These are phyloP conservation scores for Isoetes engelmannii DNA, from an alignment of 83 land plant species.

Conservation along the genomic window DNA sequence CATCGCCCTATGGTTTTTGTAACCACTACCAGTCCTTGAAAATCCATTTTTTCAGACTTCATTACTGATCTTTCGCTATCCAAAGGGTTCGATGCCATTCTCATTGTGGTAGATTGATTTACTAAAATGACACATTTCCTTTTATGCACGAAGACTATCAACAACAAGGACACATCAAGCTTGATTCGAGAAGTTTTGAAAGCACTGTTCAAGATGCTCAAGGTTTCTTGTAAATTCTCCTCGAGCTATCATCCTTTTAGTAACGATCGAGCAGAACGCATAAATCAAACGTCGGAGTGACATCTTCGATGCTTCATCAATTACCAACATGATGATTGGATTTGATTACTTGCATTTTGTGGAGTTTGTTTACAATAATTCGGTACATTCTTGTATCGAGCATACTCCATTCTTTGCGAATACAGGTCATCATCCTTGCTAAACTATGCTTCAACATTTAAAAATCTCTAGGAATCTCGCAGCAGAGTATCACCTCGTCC, in stretches of 20 bases:
- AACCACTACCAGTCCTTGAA: not conserved
- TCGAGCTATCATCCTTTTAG: not conserved
- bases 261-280: not conserved
- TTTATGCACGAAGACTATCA: no score
- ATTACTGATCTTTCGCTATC: not conserved
- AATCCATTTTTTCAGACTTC: not conserved
- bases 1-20: not conserved
- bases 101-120: not conserved
- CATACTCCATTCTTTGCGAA: constrained; percentile 7
- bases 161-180: not conserved
- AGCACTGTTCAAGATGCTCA: not conserved
- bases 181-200: not conserved
- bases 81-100: constrained; percentile 2
- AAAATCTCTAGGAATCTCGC: not conserved
- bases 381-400: not conserved
- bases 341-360: not conserved
- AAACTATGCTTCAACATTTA: no score
- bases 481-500: not conserved
- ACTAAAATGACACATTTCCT: constrained; percentile 4
- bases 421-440: constrained; percentile 3
- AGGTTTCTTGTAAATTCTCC: not conserved
- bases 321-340: constrained; percentile 1
- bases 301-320: not conserved
- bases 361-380: constrained; percentile 9
- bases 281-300: not conserved